Evolutionary conservation across 1,284 basidiomycete species (phyloP).

Genomic region (Bjerkandera adusta): DNA sequence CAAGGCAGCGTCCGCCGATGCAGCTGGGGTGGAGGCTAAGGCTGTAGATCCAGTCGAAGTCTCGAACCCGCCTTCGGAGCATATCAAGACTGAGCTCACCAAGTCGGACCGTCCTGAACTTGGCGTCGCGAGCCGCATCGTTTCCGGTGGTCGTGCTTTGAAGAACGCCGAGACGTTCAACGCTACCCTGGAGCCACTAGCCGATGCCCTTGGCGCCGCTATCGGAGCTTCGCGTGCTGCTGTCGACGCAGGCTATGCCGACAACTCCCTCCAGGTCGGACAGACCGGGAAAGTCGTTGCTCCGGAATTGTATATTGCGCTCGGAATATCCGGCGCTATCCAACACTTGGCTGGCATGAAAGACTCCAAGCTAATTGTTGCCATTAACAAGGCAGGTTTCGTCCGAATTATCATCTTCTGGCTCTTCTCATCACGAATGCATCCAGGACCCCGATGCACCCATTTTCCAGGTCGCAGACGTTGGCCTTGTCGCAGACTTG

Average conservation of each 20-base stretch:
- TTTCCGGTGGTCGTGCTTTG: conserved; percentile 94
- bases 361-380: conserved; percentile 97
- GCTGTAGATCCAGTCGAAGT: conserved; percentile 70
- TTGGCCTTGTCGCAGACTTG: conserved; percentile 91
- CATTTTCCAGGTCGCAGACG: conserved; percentile 98
- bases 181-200: conserved; percentile 86
- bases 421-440: conserved; percentile 1
- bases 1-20: conserved; percentile 58
- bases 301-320: conserved; percentile 92
- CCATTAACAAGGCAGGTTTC: conserved; percentile 90
- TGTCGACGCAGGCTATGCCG: conserved; percentile 97
- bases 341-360: conserved; percentile 99
- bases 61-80: conserved; percentile 63
- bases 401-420: background rate
- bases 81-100: conserved; percentile 83
- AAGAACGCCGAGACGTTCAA: conserved; percentile 95
- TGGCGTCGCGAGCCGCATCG: conserved; percentile 83
- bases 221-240: conserved; percentile 97
- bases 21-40: conserved; percentile 57
- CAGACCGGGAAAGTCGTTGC: conserved; percentile 98
- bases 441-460: conserved; percentile 92
- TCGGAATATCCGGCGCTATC: conserved; percentile 98
- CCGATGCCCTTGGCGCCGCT: conserved; percentile 91
- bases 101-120: conserved; percentile 95
- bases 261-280: conserved; percentile 97